Base-by-base conservation (phyloP, 1,139 yeast genomes). In the Suhomyces wounanorum region DNA sequence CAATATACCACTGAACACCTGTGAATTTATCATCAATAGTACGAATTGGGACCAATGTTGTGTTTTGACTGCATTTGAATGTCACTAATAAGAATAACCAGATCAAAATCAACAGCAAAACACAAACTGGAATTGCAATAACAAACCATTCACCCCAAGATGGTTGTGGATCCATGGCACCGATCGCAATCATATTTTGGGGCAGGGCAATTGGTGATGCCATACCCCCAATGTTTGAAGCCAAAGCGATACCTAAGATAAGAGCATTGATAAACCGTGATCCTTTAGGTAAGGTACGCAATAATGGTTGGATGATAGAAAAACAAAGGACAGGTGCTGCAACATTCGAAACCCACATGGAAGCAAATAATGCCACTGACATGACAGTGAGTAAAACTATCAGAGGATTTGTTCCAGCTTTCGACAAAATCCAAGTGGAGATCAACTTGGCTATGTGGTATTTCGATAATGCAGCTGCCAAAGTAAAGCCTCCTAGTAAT, bases 171-270 rank as follows among this genome's bases (percentile, higher is more conserved):
- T 77, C 76, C 77, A 86, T 75, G 44, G 85, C 81, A 45, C 84
- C 84, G 72, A 85, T 83, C 1, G 90, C 89, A 53, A 86, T 83
- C 70, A 86, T 85, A 58, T 86, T 86, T 64, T 86, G 92, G 1
- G 92, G 92, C 6, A 89, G 84, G 0, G 91, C 84, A 55, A 86
- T 86, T 14, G 92, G 92, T n/a, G 89, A 83, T 0, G 90, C 83
- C 89, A 86, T 84, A 58, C 92, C 92, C 36, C 89, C 91, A 44
- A 85, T 70, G 62, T 86, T 85, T 9, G 89, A 85, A 8, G 89
- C 84, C 38, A 86, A 71, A 0, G 92, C 92, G 53, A 86, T 84
- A 52, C 91, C 90, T 54, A 86, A 70, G 39, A 85, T 83, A 50
- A 86, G 73, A 1, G 90, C 86, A 57, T 81, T 77, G 13, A 81